Percentiles rank a stretch among this genome's conserved stretches.
Evolutionary conservation across 2,329 filamentous ascomycete species (phyloP).

Genomic region (Colletotrichum phormii): DNA sequence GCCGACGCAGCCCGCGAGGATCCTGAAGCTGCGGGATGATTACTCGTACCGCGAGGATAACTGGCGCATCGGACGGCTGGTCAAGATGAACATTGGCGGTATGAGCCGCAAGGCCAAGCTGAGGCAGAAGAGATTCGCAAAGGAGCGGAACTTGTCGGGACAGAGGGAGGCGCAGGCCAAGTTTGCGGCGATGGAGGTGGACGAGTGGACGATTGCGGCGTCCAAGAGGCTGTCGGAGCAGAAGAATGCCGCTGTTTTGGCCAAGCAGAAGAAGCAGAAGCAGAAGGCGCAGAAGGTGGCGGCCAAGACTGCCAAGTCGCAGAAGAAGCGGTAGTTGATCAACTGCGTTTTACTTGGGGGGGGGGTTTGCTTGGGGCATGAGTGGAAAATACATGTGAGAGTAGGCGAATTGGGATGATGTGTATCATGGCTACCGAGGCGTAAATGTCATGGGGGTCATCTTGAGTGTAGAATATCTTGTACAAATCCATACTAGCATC

Average conservation of each 20-base stretch:
- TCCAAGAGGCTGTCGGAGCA: constrained; percentile 43
- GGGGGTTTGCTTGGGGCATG: no score
- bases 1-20: constrained; percentile 54
- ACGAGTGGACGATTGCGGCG: constrained; percentile 42
- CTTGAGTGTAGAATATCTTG: constrained; percentile 35
- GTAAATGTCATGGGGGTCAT: not conserved
- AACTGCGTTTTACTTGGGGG: not conserved
- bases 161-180: constrained; percentile 52
- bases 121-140: constrained; percentile 55
- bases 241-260: constrained; percentile 41
- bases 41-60: constrained; percentile 72
- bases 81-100: constrained; percentile 52
- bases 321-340: constrained; percentile 42
- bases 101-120: constrained; percentile 61
- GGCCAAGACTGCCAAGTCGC: constrained; percentile 45
- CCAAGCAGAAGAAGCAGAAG: constrained; percentile 47
- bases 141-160: constrained; percentile 53
- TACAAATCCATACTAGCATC: constrained; percentile 32
- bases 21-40: constrained; percentile 62
- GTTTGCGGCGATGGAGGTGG: constrained; percentile 41
- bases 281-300: constrained; percentile 51
- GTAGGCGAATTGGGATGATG: not conserved
- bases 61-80: constrained; percentile 67
- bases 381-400: not conserved
- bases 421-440: constrained; percentile 1